Evolutionary conservation across 108 stramenopile genomes (phyloP).

Genomic region (Skeletonema menzelii): DNA sequence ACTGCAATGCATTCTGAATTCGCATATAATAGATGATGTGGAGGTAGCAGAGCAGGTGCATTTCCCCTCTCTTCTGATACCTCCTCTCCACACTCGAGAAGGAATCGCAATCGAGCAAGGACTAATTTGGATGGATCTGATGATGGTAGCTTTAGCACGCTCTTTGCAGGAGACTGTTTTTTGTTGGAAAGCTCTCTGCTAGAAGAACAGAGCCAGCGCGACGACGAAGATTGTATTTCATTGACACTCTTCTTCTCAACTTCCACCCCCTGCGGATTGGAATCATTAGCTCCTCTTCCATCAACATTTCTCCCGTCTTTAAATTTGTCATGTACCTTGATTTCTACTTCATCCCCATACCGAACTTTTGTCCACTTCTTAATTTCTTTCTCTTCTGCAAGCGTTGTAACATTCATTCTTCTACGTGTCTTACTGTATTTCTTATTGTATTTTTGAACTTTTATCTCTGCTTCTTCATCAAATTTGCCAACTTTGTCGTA

Average conservation of each 20-base stretch:
- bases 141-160: conserved; percentile 36
- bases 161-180: not conserved
- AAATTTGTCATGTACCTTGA: conserved; percentile 23
- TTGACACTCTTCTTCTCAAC: not conserved
- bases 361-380: conserved; percentile 50
- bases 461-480: conserved; percentile 21
- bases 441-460: conserved; percentile 5
- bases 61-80: not conserved
- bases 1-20: conserved; percentile 90
- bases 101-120: conserved; percentile 55
- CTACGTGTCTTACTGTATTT: conserved; percentile 26
- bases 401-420: conserved; percentile 51
- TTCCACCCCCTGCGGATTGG: conserved; percentile 2
- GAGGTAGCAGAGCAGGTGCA: conserved; percentile 46
- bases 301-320: not conserved
- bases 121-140: conserved; percentile 55
- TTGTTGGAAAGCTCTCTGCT: not conserved
- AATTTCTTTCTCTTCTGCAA: conserved; percentile 55
- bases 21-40: conserved; percentile 73
- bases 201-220: not conserved
- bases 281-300: not conserved
- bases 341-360: conserved; percentile 39
- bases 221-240: not conserved
- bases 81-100: conserved; percentile 47
- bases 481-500: conserved; percentile 28